Base-by-base conservation (phyloP, 768 basidiomycete species). In the Russula ochroleuca region DNA sequence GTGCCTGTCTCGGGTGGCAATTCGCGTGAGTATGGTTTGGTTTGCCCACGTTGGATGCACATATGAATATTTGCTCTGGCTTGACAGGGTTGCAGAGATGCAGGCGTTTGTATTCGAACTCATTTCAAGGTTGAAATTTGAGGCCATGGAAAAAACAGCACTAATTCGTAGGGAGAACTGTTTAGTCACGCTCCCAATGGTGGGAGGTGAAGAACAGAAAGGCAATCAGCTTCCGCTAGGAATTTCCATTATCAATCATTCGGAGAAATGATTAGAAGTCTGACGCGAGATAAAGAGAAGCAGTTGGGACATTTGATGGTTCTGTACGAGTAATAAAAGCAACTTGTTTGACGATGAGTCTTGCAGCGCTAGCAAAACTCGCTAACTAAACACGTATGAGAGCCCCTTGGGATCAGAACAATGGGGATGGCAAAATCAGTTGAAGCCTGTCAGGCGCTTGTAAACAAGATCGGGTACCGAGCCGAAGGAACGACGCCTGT, bases 61-160 rank as follows among this genome's bases (percentile, higher is more conserved):
- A 21, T 45, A 21, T 45, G 14, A 15, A 9, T n/a, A 51, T n/a
- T 9, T 51, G 13, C 33, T 8, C 3, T 17, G 19, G 37, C 4
- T 49, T 21, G 31, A 23, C 15, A 66, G 56, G 33, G 13, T 84
- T 0, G 69, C 78, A 45, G 84, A 87, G 70, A 69, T 85, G 17
- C 85, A 86, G 65, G 77, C 79, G 0, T 84, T 87, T 72, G 69
- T 86, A n/a, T 77, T 81, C 25, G 83, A 85, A 68, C 74, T 84
- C 23, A 61, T 86, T 45, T 72, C 76, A 38, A 76, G 80, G 67
- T 84, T 86, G 67, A 80, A 85, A 66, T 82, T 86, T 64, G 64
- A 68, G 47, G 68, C 70, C 60, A 75, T 75, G 19, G 71, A 74
- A 5, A 70, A 68, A 23, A 62, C 69, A 23, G 67, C 71, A 47